Evolutionary conservation across 805 yeast genomes (phyloP), one percentile per base, ranked within the genome.

Genomic region (Saccharomycopsis sp.): DNA sequence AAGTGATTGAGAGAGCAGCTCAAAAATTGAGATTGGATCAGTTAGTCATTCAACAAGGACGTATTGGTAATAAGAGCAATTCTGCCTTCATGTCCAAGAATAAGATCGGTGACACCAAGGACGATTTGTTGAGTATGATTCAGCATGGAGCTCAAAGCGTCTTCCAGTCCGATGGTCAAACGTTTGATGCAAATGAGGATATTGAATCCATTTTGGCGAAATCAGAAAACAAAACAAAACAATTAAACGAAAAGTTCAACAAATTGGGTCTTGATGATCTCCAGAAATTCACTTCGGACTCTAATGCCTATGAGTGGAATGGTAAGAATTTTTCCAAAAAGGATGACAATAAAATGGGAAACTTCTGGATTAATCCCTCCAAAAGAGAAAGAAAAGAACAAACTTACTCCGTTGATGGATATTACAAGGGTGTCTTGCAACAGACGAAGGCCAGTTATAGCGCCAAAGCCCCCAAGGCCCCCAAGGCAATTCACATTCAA

Each of bases 281-380:
- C 54, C 97, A 92, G 68, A 89, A 89, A 67, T 91, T 91, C 66
- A 86, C 94, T 9, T 86, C 90, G 5, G 96, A 90, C 63, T 85
- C 86, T 23, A 85, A 91, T 0, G 94, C 97, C 0, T 92, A 92
- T 70, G 97, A 91, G 71, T 92, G 99, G 99, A 91, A 94, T 67
- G 99, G 99, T 16, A 91, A 92, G 61, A 74, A 75, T 56, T 77
- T 77, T 59, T 73, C 76, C 47, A 76, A 76, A 57, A 74, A 72
- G 60, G 52, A 62, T 2, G 64, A 64, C 40, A 72, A 73, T n/a
- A 74, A 75, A 37, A 72, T 70, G 37, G 66, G 73, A 1, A 73
- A 79, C 52, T 71, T 79, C 2, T 87, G 91, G 89, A 81, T 87
- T 34, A 86, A 87, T 64, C 94, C 92, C 0, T 74, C 87, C 0